Percentiles rank a stretch among this genome's conserved stretches.
Evolutionary conservation across 768 basidiomycete genomes (phyloP).

Genomic region (Heimioporus sp.): DNA sequence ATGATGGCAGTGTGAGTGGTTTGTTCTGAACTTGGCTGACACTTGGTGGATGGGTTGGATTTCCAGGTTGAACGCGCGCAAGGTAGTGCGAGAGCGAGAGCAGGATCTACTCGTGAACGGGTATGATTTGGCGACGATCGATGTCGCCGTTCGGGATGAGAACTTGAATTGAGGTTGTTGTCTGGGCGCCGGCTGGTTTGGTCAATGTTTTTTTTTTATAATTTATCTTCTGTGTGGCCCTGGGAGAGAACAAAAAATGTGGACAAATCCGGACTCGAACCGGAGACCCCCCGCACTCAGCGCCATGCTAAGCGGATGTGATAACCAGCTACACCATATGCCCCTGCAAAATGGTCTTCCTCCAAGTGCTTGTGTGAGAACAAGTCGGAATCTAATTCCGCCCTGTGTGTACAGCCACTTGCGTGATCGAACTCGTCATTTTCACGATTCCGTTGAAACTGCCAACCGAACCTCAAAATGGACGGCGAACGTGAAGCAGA

Average conservation of each 20-base stretch:
- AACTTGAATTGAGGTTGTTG: too few species aligned
- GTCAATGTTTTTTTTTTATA: too few species aligned
- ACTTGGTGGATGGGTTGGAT: too few species aligned
- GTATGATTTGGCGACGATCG: background rate
- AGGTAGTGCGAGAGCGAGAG: slow-evolving; percentile 1
- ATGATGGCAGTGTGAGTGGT: slow-evolving; percentile 15
- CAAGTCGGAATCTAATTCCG: background rate
- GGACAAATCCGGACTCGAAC: slow-evolving; percentile 41
- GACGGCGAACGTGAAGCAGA: slow-evolving; percentile 19
- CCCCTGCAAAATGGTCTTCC: slow-evolving; percentile 11
- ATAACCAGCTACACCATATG: slow-evolving; percentile 41
- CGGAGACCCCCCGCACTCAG: slow-evolving; percentile 38
- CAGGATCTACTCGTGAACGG: background rate
- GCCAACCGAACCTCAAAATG: slow-evolving; percentile 17
- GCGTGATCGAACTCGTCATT: slow-evolving; percentile 30
- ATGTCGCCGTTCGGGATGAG: background rate
- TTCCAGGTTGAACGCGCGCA: slow-evolving; percentile 11
- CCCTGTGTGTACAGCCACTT: slow-evolving; percentile 20
- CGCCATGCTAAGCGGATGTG: slow-evolving; percentile 39
- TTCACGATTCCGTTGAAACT: slow-evolving; percentile 18
- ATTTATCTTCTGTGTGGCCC: too few species aligned
- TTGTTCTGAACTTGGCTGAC: too few species aligned
- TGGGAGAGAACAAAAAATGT: slow-evolving; percentile 7
- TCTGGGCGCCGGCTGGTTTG: too few species aligned
- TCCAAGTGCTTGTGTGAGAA: slow-evolving; percentile 2